Base-by-base conservation (phyloP, 1,284 basidiomycete genomes). In the Marasmius sp. region DNA sequence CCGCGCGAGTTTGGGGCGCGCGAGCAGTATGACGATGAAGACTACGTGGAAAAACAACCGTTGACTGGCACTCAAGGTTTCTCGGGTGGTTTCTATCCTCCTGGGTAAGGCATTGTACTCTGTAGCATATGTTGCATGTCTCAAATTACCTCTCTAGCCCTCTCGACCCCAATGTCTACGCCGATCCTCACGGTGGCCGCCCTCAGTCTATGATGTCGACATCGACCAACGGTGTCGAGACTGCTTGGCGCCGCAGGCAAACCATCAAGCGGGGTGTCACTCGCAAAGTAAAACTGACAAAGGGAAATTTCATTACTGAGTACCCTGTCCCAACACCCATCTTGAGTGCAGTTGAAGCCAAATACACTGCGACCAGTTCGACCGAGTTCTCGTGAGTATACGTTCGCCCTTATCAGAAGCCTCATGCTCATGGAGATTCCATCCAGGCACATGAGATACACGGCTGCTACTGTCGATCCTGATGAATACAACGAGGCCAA, bases 181-280 rank as follows among this genome's bases (percentile, higher is more conserved):
- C 88, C 12, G 88, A 91, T 65, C 88, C 90, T 0, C 91, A 88
- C 65, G 69, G 69, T 18, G 39, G 72, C 34, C 85, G 90, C 36
- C 90, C 91, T 7, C 65, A 70, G 39, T 92, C 91, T 6, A 75
- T 81, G n/a, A 81, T 83, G 50, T 91, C 90, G 0, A 82, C 82
- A 33, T 81, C 83, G 7, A 86, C 86, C n/a, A 83, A 78, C 61
- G 88, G 88, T 56, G 84, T 82, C 41, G 89, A 93, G 62, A 85
- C 81, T 55, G 88, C 87, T n/a, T 92, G 92, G 92, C 82, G 91
- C 69, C 86, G 91, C 60, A 87, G 94, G 57, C 93, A 96, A 74
- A 94, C 92, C n/a, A 93, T 94, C 76, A 93, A 92, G 72, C 91
- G 93, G 60, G 93, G 93, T 67, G 91, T 93, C 14, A 94, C 93